These are phyloP conservation scores for Micromonas pusilla DNA, from an alignment of 139 green algal species.

Conservation along the genomic window DNA sequence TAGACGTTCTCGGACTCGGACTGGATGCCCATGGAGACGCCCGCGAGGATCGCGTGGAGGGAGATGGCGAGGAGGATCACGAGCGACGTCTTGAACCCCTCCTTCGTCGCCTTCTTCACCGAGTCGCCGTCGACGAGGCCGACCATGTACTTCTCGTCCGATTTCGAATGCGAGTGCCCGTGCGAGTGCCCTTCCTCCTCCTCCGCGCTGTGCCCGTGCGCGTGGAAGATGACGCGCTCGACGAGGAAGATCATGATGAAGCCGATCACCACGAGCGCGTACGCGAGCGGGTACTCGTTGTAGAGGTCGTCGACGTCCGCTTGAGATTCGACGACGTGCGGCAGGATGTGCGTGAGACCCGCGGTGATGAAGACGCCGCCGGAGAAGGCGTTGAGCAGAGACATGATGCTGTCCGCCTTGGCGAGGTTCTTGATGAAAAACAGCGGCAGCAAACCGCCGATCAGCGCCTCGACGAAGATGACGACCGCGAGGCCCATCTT, in stretches of 20 bases:
- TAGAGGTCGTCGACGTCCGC: background rate
- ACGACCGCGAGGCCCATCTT: background rate
- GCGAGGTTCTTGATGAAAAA: background rate
- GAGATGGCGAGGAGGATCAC: constrained; percentile 13
- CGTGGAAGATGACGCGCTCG: constrained; percentile 28
- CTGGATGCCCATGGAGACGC: constrained; percentile 20
- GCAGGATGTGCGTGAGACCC: constrained; percentile 16
- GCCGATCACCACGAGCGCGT: constrained; percentile 9
- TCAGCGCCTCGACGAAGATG: constrained; percentile 7
- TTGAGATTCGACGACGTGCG: constrained; percentile 7
- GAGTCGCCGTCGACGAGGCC: background rate
- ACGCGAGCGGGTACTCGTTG: constrained; percentile 1
- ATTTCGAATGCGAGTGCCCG: background rate
- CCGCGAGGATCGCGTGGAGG: constrained; percentile 21
- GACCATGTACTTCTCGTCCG: background rate
- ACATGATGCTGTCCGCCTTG: background rate
- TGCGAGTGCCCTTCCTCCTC: background rate
- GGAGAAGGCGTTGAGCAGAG: constrained; percentile 18
- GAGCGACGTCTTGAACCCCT: background rate
- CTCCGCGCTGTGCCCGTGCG: background rate
- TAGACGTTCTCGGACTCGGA: background rate
- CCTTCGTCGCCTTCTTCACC: background rate
- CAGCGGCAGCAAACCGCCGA: background rate
- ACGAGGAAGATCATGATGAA: constrained; percentile 21
- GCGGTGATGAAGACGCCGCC: constrained; percentile 20